Evolutionary conservation across 345 rosid species (phyloP), one percentile per base, ranked within the genome.

Genomic region (Excoecaria agallocha): DNA sequence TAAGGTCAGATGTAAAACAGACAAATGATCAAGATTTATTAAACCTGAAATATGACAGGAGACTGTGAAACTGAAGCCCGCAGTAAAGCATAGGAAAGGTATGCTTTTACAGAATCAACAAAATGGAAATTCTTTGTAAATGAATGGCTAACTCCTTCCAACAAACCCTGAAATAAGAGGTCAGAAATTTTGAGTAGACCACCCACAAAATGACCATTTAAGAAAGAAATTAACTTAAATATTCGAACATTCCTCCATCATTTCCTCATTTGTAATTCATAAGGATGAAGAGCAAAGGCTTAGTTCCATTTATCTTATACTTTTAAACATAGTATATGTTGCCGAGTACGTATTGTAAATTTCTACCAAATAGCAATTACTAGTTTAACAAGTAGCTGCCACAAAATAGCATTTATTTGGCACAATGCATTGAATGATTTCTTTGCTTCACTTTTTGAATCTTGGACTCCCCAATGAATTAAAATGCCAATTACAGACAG

Each of bases 41-140:
- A 72, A 84, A 95, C 99, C 97, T 95, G 97, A 89, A 93, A 95
- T 81, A 93, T 90, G 85, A 83, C 87, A 66, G 90, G 79, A 73
- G 98, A 95, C 52, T 89, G 97, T 38, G 98, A 89, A 80, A 95
- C 96, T 46, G 99, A 90, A 76, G 99, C 98, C 71, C 98, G 89
- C 86, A 93, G 81, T 79, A 95, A 85, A 82, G 97, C 98, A 85
- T 91, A 95, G 16, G 98, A 93, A 73, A 93, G 97, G 84, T 93
- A 93, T 41, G 98, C 97, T 91, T 95, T 95, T 71, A 95, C 94
- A 45, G 99, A 95, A 82, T 95, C 99, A 76, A 95, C 93, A 82
- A 95, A 93, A 84, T 95, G 96, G 77, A 93, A 91, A 78, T 93
- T 89, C 88, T 91, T 91, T 24, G 97, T 90, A 84, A 91, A 91